A percentile compares a stretch with the other conserved stretches of the same genome.
Conservation (phyloP, 805 yeast genomes). For the Spathaspora gorwiae region DNA sequence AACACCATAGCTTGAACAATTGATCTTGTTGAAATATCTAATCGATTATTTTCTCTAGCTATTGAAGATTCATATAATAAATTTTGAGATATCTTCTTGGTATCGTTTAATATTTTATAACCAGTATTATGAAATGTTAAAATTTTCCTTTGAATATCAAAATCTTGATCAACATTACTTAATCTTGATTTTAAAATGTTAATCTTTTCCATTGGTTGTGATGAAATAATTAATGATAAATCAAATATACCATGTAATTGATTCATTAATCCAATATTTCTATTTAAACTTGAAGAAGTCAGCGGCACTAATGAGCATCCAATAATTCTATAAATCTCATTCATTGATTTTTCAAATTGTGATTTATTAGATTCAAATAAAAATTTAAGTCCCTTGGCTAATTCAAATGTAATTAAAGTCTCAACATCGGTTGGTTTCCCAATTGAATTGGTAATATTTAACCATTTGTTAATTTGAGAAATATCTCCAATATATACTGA, state of each 20-base stretch:
- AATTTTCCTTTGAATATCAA: conserved; percentile 55
- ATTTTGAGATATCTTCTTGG: conserved; percentile 41
- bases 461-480: conserved; percentile 54
- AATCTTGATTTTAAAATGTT: conserved; percentile 24
- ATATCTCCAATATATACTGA: conserved; percentile 62
- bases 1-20: conserved; percentile 55
- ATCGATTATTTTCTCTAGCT: conserved; percentile 62
- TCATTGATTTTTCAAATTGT: conserved; percentile 37
- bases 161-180: conserved; percentile 38
- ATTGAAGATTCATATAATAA: conserved; percentile 58
- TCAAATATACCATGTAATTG: conserved; percentile 36
- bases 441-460: conserved; percentile 43
- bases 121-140: conserved; percentile 57
- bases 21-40: conserved; percentile 68
- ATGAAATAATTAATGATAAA: conserved; percentile 19
- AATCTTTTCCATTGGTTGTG: conserved; percentile 2
- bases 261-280: conserved; percentile 32
- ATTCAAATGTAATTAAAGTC: conserved; percentile 53
- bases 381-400: conserved; percentile 60
- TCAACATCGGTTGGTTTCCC: conserved; percentile 44
- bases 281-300: conserved; percentile 32
- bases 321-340: conserved; percentile 51
- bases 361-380: conserved; percentile 29
- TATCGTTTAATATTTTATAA: conserved; percentile 16
- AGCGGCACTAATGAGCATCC: conserved; percentile 52